A percentile compares a stretch with the other conserved stretches of the same genome.
Conservation (phyloP, 2,329 filamentous ascomycete species). For the Neonectria sp. region DNA sequence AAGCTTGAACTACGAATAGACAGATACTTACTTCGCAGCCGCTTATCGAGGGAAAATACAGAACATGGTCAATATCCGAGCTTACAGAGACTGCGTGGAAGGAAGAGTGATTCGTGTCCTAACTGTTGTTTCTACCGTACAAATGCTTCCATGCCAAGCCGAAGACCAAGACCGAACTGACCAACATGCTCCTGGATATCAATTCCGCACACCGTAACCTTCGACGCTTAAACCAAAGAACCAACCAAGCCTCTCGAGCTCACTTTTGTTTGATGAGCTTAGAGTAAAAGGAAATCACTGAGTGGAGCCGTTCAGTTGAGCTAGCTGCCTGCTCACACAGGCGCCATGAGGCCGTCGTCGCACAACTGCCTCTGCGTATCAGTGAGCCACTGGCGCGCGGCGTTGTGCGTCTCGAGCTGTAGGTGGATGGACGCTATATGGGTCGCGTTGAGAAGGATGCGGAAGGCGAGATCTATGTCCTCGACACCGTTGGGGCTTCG, state of each 20-base stretch:
- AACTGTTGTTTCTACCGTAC: neutral
- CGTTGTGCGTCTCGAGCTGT: slow-evolving; percentile 8
- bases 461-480: slow-evolving; percentile 7
- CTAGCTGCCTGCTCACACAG: neutral
- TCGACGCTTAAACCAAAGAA: neutral
- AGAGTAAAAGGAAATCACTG: neutral
- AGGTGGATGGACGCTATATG: slow-evolving; percentile 25
- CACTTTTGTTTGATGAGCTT: neutral
- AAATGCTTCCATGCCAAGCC: neutral
- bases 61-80: neutral
- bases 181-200: neutral
- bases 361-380: slow-evolving; percentile 17
- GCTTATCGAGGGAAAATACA: neutral
- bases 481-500: neutral
- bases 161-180: neutral
- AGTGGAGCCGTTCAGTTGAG: neutral
- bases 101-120: neutral
- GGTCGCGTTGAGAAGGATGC: slow-evolving; percentile 9
- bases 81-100: neutral
- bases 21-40: neutral
- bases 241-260: neutral
- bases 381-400: slow-evolving; percentile 15
- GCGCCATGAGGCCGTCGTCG: slow-evolving; percentile 4
- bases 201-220: neutral
- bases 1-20: neutral